Conservation (phyloP, 805 yeast species). For the Teunomyces pallodes region DNA sequence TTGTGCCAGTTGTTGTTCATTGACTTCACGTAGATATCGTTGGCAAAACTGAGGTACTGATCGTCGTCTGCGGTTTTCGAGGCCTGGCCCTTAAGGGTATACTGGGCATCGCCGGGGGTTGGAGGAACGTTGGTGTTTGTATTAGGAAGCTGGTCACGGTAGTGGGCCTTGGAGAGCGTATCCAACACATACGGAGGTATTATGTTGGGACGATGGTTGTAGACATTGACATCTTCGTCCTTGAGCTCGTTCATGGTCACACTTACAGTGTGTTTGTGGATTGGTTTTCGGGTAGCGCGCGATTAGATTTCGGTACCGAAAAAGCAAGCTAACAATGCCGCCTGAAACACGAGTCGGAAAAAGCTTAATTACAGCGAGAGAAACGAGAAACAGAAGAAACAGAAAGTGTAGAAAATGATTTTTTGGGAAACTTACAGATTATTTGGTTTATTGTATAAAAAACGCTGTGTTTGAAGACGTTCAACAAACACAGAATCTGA, state of each 20-base stretch:
- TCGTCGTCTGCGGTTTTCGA: conserved; percentile 18
- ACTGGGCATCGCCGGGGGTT: neutral
- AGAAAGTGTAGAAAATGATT: no score
- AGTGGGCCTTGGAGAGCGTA: conserved; percentile 43
- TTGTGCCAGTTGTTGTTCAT: conserved; percentile 51
- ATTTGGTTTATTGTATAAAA: no score
- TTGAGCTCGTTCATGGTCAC: neutral
- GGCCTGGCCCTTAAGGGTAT: neutral
- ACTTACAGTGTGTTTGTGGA: neutral
- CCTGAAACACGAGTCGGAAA: no score
- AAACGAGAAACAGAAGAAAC: no score
- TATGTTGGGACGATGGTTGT: conserved; percentile 34
- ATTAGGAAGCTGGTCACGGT: conserved; percentile 34
- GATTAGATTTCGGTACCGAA: neutral
- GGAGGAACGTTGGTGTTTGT: conserved; percentile 24
- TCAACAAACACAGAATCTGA: no score
- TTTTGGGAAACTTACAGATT: no score
- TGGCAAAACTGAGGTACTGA: conserved; percentile 33
- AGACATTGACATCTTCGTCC: conserved; percentile 21
- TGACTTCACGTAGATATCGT: conserved; percentile 37
- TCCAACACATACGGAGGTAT: conserved; percentile 68
- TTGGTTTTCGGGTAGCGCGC: neutral
- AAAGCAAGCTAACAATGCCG: no score
- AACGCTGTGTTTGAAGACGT: no score
- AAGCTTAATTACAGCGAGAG: no score